phyloP scores from a whole-genome alignment of 1,284 basidiomycete species.

The Ustilago hordei region DNA sequence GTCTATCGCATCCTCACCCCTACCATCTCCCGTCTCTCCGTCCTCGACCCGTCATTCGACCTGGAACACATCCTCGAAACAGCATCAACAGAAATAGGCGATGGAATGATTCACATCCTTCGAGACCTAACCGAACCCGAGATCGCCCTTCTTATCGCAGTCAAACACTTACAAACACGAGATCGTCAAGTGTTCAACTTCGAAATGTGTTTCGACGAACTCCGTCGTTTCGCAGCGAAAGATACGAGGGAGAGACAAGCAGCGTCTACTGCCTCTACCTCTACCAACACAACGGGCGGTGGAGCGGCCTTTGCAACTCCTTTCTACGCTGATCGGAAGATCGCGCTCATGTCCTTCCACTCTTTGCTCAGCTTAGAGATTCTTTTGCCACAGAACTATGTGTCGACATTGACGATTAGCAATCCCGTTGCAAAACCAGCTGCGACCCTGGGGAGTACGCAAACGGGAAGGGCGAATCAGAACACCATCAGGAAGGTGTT shows the following conservation, averaged over 20 bases:
- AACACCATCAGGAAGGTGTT: constrained; percentile 44
- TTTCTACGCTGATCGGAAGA: constrained; percentile 39
- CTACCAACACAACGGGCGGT: not conserved
- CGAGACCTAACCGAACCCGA: constrained; percentile 58
- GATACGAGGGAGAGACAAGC: constrained; percentile 35
- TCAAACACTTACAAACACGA: constrained; percentile 62
- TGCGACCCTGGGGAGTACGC: not conserved
- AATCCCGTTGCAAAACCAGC: constrained; percentile 41
- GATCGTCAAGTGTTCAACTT: constrained; percentile 66
- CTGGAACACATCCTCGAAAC: constrained; percentile 22
- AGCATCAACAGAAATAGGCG: constrained; percentile 21
- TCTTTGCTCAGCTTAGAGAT: constrained; percentile 36
- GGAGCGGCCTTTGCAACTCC: constrained; percentile 23
- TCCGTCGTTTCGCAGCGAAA: constrained; percentile 51
- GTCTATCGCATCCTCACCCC: constrained; percentile 38
- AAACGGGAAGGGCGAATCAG: constrained; percentile 30
- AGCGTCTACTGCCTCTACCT: not conserved
- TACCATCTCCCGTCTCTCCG: constrained; percentile 15
- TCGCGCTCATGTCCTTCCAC: constrained; percentile 45
- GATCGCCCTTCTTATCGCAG: constrained; percentile 60
- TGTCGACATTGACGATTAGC: constrained; percentile 23
- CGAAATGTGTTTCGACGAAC: constrained; percentile 64
- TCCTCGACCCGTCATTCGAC: constrained; percentile 14
- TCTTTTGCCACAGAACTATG: constrained; percentile 31
- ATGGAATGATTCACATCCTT: constrained; percentile 27